phyloP scores from a whole-genome alignment of 345 rosid genomes.

The Lepidium africanum region DNA sequence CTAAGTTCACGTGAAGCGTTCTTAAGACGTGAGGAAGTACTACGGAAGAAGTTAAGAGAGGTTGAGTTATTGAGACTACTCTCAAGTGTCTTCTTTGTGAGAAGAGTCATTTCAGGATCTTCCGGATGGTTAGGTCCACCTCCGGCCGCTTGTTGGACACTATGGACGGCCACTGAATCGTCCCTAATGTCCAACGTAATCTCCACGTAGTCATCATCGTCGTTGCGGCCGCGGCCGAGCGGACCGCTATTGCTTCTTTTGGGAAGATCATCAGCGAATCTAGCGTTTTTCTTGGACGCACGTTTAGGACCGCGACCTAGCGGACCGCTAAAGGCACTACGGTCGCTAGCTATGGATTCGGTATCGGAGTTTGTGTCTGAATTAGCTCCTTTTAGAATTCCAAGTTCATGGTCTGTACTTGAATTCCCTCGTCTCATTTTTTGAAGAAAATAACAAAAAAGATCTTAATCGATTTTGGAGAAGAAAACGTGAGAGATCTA shows the following conservation, averaged over 20 bases:
- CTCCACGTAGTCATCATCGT: constrained; percentile 54
- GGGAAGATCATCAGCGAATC: constrained; percentile 53
- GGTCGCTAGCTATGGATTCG: constrained; percentile 57
- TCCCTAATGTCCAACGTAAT: constrained; percentile 77
- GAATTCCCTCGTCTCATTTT: constrained; percentile 31
- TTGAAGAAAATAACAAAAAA: neutral
- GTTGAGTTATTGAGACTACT: constrained; percentile 30
- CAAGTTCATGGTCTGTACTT: constrained; percentile 23
- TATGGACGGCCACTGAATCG: constrained; percentile 78
- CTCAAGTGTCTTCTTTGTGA: constrained; percentile 65
- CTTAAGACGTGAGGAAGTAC: constrained; percentile 54
- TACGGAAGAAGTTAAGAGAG: constrained; percentile 47
- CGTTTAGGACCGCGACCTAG: constrained; percentile 40
- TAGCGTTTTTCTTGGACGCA: constrained; percentile 70
- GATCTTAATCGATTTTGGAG: neutral
- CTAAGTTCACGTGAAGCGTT: constrained; percentile 79
- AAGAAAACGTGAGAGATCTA: neutral
- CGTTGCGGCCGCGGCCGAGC: neutral
- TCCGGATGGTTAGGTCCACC: constrained; percentile 23
- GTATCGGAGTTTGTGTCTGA: constrained; percentile 61
- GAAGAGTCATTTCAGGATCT: constrained; percentile 63
- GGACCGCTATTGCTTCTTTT: constrained; percentile 14
- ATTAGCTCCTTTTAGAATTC: constrained; percentile 32
- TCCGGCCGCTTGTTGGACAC: constrained; percentile 64
- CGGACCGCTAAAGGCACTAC: constrained; percentile 60